Evolutionary conservation across 1,139 yeast genomes (phyloP).

Genomic region (Kodamaea sp.): DNA sequence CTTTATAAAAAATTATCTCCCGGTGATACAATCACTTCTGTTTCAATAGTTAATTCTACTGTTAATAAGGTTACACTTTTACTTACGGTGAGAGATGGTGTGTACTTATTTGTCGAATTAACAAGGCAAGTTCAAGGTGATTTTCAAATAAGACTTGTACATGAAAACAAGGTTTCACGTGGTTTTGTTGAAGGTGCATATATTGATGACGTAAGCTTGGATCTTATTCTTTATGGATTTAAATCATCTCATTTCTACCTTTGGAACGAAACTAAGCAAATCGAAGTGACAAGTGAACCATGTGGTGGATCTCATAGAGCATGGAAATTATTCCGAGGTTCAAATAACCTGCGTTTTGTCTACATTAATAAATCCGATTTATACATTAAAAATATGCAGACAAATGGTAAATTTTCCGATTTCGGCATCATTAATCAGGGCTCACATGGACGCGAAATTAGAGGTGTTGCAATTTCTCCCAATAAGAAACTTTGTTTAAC

Average conservation of each 20-base stretch:
- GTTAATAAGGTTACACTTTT: constrained; percentile 23
- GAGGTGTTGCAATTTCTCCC: constrained; percentile 57
- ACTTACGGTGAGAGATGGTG: constrained; percentile 64
- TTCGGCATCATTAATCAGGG: constrained; percentile 48
- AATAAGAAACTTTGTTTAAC: constrained; percentile 45
- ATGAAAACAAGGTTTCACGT: constrained; percentile 61
- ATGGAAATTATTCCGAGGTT: constrained; percentile 52
- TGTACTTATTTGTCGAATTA: constrained; percentile 39
- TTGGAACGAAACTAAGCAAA: constrained; percentile 78
- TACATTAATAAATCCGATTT: constrained; percentile 57
- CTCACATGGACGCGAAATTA: constrained; percentile 85
- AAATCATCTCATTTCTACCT: constrained; percentile 72
- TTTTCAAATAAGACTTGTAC: constrained; percentile 35
- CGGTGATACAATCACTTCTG: constrained; percentile 75
- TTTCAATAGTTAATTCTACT: constrained; percentile 33
- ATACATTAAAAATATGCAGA: constrained; percentile 24
- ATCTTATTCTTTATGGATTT: constrained; percentile 73
- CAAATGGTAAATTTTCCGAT: constrained; percentile 17
- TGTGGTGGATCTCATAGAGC: constrained; percentile 93
- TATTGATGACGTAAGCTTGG: constrained; percentile 31
- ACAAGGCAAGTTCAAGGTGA: constrained; percentile 11
- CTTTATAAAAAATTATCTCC: constrained; percentile 53
- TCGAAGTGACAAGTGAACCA: constrained; percentile 63
- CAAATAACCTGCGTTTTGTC: constrained; percentile 27
- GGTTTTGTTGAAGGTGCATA: constrained; percentile 80